phyloP scores from a whole-genome alignment of 306 rosid species.

The Casuarina equisetifolia region DNA sequence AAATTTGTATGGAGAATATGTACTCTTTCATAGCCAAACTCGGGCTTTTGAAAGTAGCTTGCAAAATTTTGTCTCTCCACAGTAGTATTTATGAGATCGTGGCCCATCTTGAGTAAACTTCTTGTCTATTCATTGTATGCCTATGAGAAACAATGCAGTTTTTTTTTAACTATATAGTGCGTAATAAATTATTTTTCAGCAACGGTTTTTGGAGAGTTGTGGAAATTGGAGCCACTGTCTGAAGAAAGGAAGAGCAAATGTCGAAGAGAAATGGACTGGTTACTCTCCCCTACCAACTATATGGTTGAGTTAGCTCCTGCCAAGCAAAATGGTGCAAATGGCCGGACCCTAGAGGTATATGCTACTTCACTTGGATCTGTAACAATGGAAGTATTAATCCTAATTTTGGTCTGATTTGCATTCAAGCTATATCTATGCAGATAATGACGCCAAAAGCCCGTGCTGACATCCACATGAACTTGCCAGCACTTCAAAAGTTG shows the following conservation, averaged over 20 bases:
- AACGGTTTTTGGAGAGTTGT: conserved; percentile 68
- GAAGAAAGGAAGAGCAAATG: conserved; percentile 50
- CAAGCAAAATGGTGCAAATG: conserved; percentile 76
- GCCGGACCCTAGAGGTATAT: conserved; percentile 75
- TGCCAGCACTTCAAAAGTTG: conserved; percentile 93
- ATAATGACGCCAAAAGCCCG: conserved; percentile 94
- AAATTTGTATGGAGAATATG: neutral
- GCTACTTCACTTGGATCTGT: conserved; percentile 17
- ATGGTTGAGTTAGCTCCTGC: conserved; percentile 97
- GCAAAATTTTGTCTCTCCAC: neutral
- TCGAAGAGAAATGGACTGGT: conserved; percentile 85
- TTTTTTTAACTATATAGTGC: neutral
- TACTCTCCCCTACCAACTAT: conserved; percentile 81
- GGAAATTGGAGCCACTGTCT: conserved; percentile 27
- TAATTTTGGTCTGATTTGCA: conserved; percentile 12
- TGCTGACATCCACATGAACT: conserved; percentile 84
- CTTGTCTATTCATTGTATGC: conserved; percentile 14
- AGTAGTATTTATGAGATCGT: too few relatives aligned
- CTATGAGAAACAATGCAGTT: neutral
- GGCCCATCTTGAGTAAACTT: neutral
- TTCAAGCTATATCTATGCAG: conserved; percentile 44
- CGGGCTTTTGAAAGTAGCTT: neutral
- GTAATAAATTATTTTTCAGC: neutral
- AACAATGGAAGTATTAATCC: neutral
- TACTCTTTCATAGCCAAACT: neutral